These are phyloP conservation scores for Phytophthora kernoviae DNA, from an alignment of 352 stramenopile species.

Conservation along the genomic window DNA sequence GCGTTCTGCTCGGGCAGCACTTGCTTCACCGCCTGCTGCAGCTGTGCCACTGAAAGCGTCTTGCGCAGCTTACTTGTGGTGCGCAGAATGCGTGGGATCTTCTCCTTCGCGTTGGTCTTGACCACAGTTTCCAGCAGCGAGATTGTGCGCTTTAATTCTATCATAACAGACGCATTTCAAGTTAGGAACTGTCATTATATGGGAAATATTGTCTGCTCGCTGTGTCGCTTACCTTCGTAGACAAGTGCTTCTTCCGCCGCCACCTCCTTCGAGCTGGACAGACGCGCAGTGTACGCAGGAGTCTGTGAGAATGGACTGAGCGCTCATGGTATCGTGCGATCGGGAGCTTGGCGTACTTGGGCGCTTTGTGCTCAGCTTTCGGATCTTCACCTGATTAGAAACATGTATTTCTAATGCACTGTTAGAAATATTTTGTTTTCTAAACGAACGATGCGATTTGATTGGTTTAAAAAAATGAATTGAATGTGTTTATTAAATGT, in stretches of 20 bases:
- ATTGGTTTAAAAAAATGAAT: no score
- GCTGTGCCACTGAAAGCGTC: slow-evolving; percentile 63
- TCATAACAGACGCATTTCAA: slow-evolving; percentile 10
- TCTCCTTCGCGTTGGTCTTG: slow-evolving; percentile 88
- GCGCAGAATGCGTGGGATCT: slow-evolving; percentile 79
- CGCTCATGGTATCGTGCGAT: slow-evolving; percentile 48
- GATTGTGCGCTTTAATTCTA: slow-evolving; percentile 82
- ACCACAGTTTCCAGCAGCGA: slow-evolving; percentile 73
- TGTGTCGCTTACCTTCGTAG: slow-evolving; percentile 54
- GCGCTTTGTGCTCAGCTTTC: no score
- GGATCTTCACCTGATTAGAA: no score
- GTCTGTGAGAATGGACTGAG: slow-evolving; percentile 77
- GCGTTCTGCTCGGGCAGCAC: slow-evolving; percentile 67
- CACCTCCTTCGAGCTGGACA: slow-evolving; percentile 52
- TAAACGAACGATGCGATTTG: no score
- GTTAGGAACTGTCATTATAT: slow-evolving; percentile 1
- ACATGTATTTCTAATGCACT: no score
- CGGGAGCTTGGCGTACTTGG: no score
- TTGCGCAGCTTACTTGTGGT: slow-evolving; percentile 85
- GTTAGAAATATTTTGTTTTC: no score
- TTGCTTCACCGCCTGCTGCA: slow-evolving; percentile 64
- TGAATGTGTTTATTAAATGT: no score
- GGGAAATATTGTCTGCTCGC: slow-evolving; percentile 17
- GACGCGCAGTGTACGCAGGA: slow-evolving; percentile 53
- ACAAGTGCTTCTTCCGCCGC: slow-evolving; percentile 60